Conservation (phyloP, 1,284 basidiomycete species). For the Cutaneotrichosporon daszewskae region DNA sequence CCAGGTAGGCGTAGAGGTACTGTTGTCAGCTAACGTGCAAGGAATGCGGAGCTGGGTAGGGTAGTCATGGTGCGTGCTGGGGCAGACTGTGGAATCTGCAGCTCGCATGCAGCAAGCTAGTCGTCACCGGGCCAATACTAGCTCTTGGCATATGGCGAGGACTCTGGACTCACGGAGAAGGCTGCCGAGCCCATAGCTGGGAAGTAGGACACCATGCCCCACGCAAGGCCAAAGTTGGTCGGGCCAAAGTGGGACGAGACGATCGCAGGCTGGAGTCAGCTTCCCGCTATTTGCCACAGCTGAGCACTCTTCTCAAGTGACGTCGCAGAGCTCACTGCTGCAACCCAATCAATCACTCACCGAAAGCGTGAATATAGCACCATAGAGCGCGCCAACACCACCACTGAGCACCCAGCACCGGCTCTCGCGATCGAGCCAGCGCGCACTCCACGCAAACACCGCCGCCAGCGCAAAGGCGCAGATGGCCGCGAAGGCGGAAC, state of each 20-base stretch:
- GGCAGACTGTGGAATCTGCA: too few species aligned
- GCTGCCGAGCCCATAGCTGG: slow-evolving; percentile 43
- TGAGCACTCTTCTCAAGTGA: too few species aligned
- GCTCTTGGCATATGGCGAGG: too few species aligned
- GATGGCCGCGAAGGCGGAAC: slow-evolving; percentile 36
- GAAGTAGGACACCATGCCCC: slow-evolving; percentile 47
- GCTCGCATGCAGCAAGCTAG: too few species aligned
- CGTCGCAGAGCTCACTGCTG: too few species aligned
- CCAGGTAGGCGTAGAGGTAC: slow-evolving; percentile 6
- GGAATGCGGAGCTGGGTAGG: too few species aligned
- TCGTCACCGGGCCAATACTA: too few species aligned
- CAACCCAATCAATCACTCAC: too few species aligned
- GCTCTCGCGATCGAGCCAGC: slow-evolving; percentile 30
- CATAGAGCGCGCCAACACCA: slow-evolving; percentile 44
- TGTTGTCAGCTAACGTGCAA: background rate
- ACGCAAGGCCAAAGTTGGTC: slow-evolving; percentile 46
- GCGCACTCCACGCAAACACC: slow-evolving; percentile 37
- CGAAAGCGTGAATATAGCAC: slow-evolving; percentile 44
- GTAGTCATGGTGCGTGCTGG: too few species aligned
- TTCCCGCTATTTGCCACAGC: background rate
- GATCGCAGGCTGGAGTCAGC: slow-evolving; percentile 30
- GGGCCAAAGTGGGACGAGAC: slow-evolving; percentile 45
- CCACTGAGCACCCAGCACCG: slow-evolving; percentile 40
- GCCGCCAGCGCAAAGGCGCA: slow-evolving; percentile 28
- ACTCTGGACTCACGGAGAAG: slow-evolving; percentile 36